Evolutionary conservation across 768 basidiomycete species (phyloP).

Genomic region (Suillus spraguei): DNA sequence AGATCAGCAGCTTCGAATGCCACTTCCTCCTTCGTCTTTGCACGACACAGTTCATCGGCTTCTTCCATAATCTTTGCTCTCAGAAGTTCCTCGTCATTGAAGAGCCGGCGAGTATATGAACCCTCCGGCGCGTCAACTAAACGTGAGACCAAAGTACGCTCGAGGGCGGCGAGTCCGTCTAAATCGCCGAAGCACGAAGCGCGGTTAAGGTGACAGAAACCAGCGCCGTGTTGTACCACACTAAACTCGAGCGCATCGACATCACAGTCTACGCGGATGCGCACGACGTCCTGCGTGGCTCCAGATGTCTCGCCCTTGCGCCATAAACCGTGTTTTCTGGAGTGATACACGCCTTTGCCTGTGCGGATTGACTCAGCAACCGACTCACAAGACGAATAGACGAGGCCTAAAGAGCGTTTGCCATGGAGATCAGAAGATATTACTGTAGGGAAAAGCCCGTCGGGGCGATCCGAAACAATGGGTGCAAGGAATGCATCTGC

Average conservation of each 20-base stretch:
- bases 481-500: constrained; percentile 86
- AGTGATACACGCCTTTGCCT: constrained; percentile 94
- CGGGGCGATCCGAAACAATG: constrained; percentile 81
- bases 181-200: constrained; percentile 88
- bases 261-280: constrained; percentile 90
- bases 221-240: constrained; percentile 86
- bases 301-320: constrained; percentile 96
- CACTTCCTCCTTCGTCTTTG: constrained; percentile 75
- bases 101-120: constrained; percentile 88
- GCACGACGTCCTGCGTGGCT: constrained; percentile 84
- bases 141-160: constrained; percentile 75
- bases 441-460: constrained; percentile 92
- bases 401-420: constrained; percentile 84
- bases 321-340: constrained; percentile 95
- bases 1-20: constrained; percentile 97
- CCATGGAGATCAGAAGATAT: constrained; percentile 71
- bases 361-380: constrained; percentile 85
- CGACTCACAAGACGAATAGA: constrained; percentile 91
- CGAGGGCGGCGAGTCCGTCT: constrained; percentile 79
- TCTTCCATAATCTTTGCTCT: constrained; percentile 97
- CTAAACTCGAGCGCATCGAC: constrained; percentile 89
- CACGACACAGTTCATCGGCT: constrained; percentile 93
- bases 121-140: constrained; percentile 80
- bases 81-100: constrained; percentile 79
- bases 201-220: constrained; percentile 92